Evolutionary conservation across 139 green algal genomes (phyloP), one percentile per base, ranked within the genome.

Genomic region (Auxenochlorella pyrenoidosa): DNA sequence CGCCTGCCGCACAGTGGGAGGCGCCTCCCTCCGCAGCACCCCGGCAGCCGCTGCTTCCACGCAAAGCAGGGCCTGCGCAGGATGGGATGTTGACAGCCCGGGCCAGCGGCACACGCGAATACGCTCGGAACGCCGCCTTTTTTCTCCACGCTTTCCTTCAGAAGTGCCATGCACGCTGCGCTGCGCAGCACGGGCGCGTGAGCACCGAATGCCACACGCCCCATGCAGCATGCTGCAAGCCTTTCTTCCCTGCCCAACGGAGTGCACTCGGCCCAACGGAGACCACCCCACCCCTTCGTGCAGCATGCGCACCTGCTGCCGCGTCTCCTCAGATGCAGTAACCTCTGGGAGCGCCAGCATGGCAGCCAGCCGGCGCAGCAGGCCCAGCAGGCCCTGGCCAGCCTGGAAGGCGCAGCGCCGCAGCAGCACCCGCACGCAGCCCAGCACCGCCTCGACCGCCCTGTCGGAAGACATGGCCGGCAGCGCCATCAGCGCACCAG

Each of bases 381-480:
- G 32, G 40, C 86, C 65, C 30, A 91, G 71, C 47, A 86, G 38
- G 51, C 87, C n/a, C 41, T 83, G 40, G 6, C 68, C 88, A 19
- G 70, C 34, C 44, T 54, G 22, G 32, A 30, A 75, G 30, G 16
- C 19, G 51, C 73, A 81, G n/a, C 66, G 70, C 47, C 32, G 41
- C 78, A 90, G 47, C 41, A 91, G 19, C 0, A 13, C 28, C 34
- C 68, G 59, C 51, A 85, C 5, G 34, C 80, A 83, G 10, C 30
- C 70, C 47, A 96, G 82, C 19, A 88, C 65, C 0, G 87, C 89
- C 58, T 97, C 94, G 28, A 91, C 91, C 40, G 94, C 94, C 1
- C 79, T 28, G 83, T 96, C 94, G 60, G 83, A 86, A 2, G 58
- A 63, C 40, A 91, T 89, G 32, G 91, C 93, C 38, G 91, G 93